Evolutionary conservation across 495 filamentous ascomycete genomes (phyloP), one percentile per base, ranked within the genome.

Genomic region (Podospora pseudopauciseta): DNA sequence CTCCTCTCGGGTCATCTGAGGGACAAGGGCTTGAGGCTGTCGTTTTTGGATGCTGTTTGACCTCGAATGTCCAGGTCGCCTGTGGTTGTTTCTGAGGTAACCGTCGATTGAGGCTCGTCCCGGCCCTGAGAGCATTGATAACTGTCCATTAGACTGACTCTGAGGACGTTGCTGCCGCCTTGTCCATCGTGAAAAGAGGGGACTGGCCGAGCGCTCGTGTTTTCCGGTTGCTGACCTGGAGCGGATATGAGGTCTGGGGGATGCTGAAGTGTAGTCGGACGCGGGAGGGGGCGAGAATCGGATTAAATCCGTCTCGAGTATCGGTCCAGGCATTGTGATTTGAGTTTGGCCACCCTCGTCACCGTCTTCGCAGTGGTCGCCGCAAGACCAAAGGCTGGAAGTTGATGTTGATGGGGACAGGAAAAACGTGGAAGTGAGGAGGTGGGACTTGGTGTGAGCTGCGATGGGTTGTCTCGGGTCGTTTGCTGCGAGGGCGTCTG

Each of bases 1-100:
- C 64, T 79, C 75, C 56, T 79, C 75, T 19, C 71, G 67, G 16
- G 77, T 77, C 74, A 79, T 75, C 65, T 77, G 77, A 53, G 77
- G 77, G 19, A 74, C 71, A 6, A 61, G 63, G 18, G 69, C 30
- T 62, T 74, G 74, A 9, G 73, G 54, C 55, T 71, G 71, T 63
- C 70, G 68, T 67, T 69, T 74, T 64, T 75, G 68, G 19, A 70
- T 66, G 64, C 68, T 74, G 61, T 59, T 70, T 28, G 71, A 70
- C 63, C 74, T 74, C 53, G 72, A 68, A 34, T 61, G 76, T 23
- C 63, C 66, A 32, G 39, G 34, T 64, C 68, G 72, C 60, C 72
- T 77, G 57, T 65, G 54, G 56, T 57, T 69, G 64, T 23, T 60
- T 66, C 55, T 75, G 67, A 32, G 66, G 56, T 49, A 49, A 49